Percentiles rank a stretch among this genome's conserved stretches.
Evolutionary conservation across 352 stramenopile genomes (phyloP).

Genomic region (Phytopythium mirpurense): DNA sequence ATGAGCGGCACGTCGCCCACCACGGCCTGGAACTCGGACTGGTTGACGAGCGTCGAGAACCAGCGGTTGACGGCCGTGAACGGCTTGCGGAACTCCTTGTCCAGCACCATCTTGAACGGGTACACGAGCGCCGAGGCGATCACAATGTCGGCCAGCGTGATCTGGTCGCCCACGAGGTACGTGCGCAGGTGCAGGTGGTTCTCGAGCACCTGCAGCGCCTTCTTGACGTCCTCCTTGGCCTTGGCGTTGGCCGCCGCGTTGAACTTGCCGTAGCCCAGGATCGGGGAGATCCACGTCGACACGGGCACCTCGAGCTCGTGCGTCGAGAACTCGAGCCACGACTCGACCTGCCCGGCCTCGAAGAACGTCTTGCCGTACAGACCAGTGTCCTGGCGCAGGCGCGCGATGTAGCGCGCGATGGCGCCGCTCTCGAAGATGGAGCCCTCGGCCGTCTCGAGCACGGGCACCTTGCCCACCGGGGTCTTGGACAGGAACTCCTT

Average conservation of each 20-base stretch:
- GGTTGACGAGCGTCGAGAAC: constrained; percentile 93
- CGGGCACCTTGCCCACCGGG: constrained; percentile 83
- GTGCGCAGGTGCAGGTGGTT: constrained; percentile 85
- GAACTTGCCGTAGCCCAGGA: constrained; percentile 82
- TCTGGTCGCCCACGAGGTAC: constrained; percentile 90
- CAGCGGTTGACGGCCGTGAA: constrained; percentile 88
- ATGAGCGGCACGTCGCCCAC: constrained; percentile 88
- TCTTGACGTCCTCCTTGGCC: constrained; percentile 86
- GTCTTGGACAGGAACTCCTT: constrained; percentile 80
- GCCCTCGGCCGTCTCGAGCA: constrained; percentile 86
- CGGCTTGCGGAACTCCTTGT: constrained; percentile 83
- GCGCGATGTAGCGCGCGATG: constrained; percentile 91
- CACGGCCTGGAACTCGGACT: constrained; percentile 90
- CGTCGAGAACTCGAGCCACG: constrained; percentile 92
- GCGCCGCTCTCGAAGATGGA: constrained; percentile 87
- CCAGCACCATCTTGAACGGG: constrained; percentile 92
- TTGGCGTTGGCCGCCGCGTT: constrained; percentile 73
- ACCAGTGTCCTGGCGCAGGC: constrained; percentile 81
- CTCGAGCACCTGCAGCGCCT: constrained; percentile 84
- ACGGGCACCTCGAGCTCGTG: constrained; percentile 91
- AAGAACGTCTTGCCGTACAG: constrained; percentile 89
- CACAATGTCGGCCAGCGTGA: constrained; percentile 94
- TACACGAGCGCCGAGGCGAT: constrained; percentile 86
- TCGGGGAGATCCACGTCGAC: constrained; percentile 85
- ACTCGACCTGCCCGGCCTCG: constrained; percentile 88